A percentile compares a stretch with the other conserved stretches of the same genome.
These are phyloP conservation scores for Kwoniella europaea DNA, from an alignment of 768 basidiomycete genomes.

Conservation along the genomic window DNA sequence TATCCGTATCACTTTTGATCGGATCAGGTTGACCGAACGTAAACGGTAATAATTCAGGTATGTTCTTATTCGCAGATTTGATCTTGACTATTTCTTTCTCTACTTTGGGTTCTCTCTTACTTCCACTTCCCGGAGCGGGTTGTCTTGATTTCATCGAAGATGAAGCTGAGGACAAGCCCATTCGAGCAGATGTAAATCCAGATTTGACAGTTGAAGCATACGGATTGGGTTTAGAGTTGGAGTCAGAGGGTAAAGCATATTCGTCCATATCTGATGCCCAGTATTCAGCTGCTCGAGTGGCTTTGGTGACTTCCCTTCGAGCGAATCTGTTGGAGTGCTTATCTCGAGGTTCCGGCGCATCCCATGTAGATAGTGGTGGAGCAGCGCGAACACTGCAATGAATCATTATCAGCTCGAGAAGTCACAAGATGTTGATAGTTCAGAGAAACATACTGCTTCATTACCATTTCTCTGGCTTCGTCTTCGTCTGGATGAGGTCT, in stretches of 20 bases:
- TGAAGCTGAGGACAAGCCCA: conserved; percentile 13
- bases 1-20: conserved; percentile 20
- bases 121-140: conserved; percentile 16
- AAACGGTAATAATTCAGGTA: conserved; percentile 43
- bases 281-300: conserved; percentile 52
- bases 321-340: conserved; percentile 46
- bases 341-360: conserved; percentile 43
- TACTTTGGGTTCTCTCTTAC: conserved; percentile 3
- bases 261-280: conserved; percentile 57
- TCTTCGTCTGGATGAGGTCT: conserved; percentile 41
- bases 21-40: conserved; percentile 36
- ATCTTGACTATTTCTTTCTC: conserved; percentile 27
- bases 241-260: conserved; percentile 47
- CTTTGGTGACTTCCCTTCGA: conserved; percentile 49
- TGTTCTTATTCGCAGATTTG: conserved; percentile 34
- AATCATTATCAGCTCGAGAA: not conserved
- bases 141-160: conserved; percentile 5
- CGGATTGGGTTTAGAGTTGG: conserved; percentile 6
- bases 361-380: conserved; percentile 46
- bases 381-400: conserved; percentile 42
- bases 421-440: not conserved
- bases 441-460: conserved; percentile 40
- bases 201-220: conserved; percentile 15
- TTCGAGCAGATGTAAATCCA: conserved; percentile 43
- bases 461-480: conserved; percentile 43